Evolutionary conservation across 768 basidiomycete genomes (phyloP), one percentile per base, ranked within the genome.

Genomic region (Lactarius sanguifluus): DNA sequence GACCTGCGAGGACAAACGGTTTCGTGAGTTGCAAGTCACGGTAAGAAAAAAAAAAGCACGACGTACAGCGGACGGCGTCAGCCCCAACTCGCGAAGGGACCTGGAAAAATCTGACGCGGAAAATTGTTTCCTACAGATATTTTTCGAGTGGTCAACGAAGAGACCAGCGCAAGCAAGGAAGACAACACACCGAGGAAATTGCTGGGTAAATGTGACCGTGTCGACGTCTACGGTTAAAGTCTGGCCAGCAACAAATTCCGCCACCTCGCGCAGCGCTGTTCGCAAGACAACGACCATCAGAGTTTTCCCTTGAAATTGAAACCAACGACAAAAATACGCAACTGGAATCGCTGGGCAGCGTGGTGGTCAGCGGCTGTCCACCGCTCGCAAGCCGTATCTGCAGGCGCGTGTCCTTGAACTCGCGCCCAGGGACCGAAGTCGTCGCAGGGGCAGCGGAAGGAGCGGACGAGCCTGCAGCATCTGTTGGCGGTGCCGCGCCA

Each of bases 31-130:
- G 13, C 23, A 30, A 16, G 25, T 10, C 2, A 2, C 10, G 30
- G 18, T 23, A 36, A 25, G 59, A 43, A 40, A 10, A 61, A 57
- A 18, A 32, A 18, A 43, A 5, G 47, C n/a, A 6, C 12, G 8
- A 78, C 84, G 63, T 76, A 94, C 94, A 60, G 95, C 94, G 62
- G 93, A 95, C 1, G 95, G 95, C 23, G 94, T 95, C 67, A 98
- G 79, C 5, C 93, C 95, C 34, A 96, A 83, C 64, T 94, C 91
- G 65, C 86, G 85, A 70, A 98, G 75, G 25, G 88, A 87, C 75
- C 87, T 89, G n/a, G 82, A 82, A 73, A 94, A 90, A 72, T 98
- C 95, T 7, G 81, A 77, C 4, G 76, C 79, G 28, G 84, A 75
- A 75, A 92, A 97, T 25, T 82, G 83, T 86, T 94, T 96, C 78